These are phyloP conservation scores for Mycogone perniciosa DNA, from an alignment of 2,329 filamentous ascomycete genomes.

Conservation along the genomic window DNA sequence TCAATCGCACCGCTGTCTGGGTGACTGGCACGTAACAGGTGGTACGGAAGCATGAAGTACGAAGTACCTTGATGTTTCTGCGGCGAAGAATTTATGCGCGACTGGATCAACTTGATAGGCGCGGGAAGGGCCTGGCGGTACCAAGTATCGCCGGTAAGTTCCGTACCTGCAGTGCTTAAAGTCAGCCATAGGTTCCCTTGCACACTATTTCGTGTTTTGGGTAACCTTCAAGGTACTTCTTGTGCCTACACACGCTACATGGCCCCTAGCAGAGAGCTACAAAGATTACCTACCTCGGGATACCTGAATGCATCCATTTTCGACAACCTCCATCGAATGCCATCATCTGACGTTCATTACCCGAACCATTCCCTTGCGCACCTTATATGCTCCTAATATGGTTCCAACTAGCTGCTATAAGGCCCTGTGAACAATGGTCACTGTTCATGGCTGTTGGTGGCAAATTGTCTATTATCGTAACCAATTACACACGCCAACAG, in stretches of 20 bases:
- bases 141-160: no score
- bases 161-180: no score
- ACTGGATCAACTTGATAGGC: no score
- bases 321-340: background rate
- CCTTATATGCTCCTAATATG: background rate
- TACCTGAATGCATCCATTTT: slow-evolving; percentile 1
- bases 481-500: background rate
- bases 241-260: background rate
- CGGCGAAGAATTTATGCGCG: no score
- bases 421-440: background rate
- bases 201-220: no score
- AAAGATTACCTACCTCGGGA: background rate
- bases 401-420: background rate
- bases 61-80: no score
- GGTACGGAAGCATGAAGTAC: no score
- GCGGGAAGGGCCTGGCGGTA: no score
- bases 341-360: background rate
- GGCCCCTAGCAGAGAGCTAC: background rate
- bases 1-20: no score
- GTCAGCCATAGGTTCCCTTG: no score
- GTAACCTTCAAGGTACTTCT: no score
- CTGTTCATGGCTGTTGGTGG: background rate
- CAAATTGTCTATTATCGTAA: background rate
- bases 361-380: background rate
- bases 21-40: no score